phyloP scores from a whole-genome alignment of 2,329 filamentous ascomycete genomes.

The Colletotrichum endophyticum region DNA sequence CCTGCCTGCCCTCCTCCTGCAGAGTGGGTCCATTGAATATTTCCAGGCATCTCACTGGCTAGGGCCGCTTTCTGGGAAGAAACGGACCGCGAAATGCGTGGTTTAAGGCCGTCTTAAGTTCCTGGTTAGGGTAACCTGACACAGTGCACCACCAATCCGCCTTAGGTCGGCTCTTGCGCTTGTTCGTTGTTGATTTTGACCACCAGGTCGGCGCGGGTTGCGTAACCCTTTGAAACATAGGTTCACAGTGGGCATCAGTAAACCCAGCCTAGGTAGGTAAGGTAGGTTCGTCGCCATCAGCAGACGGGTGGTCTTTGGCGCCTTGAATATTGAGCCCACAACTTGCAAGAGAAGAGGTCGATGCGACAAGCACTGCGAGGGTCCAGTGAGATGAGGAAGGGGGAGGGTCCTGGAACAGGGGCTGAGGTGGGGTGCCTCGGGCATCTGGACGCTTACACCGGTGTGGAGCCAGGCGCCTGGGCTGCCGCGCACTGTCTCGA shows the following conservation, averaged over 20 bases:
- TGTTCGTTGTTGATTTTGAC: background rate
- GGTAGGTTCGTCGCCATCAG: background rate
- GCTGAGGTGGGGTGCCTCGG: background rate
- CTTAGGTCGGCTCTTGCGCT: background rate
- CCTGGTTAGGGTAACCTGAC: background rate
- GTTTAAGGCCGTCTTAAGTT: background rate
- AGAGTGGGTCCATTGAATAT: background rate
- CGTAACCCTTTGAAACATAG: background rate
- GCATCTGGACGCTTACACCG: conserved; percentile 1
- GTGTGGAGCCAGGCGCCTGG: background rate
- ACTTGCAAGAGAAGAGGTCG: background rate
- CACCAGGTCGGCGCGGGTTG: background rate
- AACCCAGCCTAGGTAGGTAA: background rate
- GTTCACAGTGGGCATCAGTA: background rate
- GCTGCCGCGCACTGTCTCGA: background rate
- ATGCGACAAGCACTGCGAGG: background rate
- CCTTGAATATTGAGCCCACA: background rate
- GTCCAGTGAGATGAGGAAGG: background rate
- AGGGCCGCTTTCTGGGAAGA: background rate
- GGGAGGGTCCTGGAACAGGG: background rate
- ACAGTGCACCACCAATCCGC: background rate
- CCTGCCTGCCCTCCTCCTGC: background rate
- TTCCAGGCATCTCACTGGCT: background rate
- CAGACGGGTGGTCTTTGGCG: background rate
- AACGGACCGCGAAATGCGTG: background rate